These are phyloP conservation scores for Pontederia crassipes DNA, from an alignment of 176 grass and related monocot genomes.

Conservation along the genomic window DNA sequence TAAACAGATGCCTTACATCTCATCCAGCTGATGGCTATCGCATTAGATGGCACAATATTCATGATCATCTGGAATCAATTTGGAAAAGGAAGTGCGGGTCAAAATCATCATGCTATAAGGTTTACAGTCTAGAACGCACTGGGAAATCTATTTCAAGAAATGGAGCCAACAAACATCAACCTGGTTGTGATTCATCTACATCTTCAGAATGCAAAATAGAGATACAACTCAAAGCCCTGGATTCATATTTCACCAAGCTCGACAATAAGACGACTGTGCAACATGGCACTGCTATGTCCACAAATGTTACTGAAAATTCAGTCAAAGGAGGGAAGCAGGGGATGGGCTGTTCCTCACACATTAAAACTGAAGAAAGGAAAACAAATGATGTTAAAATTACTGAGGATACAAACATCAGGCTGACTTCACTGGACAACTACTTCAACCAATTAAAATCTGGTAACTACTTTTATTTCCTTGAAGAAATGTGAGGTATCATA, in stretches of 20 bases:
- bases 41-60: not conserved
- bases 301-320: not conserved
- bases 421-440: slow-evolving; percentile 16
- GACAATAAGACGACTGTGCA: not conserved
- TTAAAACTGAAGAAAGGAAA: slow-evolving; percentile 5
- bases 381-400: slow-evolving; percentile 3
- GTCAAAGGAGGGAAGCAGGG: not conserved
- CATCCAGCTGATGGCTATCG: not conserved
- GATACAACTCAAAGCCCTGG: slow-evolving; percentile 30
- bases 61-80: slow-evolving; percentile 4
- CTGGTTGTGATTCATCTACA: slow-evolving; percentile 8
- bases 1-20: not conserved
- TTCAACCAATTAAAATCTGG: slow-evolving; percentile 24
- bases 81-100: not conserved
- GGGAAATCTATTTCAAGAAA: slow-evolving; percentile 15
- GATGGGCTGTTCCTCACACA: not conserved
- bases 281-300: not conserved
- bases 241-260: slow-evolving; percentile 42
- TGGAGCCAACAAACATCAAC: slow-evolving; percentile 1
- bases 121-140: slow-evolving; percentile 14
- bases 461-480: slow-evolving; percentile 17
- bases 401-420: slow-evolving; percentile 12
- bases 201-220: slow-evolving; percentile 5
- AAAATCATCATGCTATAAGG: not conserved
- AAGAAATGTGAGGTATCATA: not conserved